Percentiles rank a stretch among this genome's conserved stretches.
Conservation (phyloP, 2,329 filamentous ascomycete genomes). For the Colletotrichum tabaci region DNA sequence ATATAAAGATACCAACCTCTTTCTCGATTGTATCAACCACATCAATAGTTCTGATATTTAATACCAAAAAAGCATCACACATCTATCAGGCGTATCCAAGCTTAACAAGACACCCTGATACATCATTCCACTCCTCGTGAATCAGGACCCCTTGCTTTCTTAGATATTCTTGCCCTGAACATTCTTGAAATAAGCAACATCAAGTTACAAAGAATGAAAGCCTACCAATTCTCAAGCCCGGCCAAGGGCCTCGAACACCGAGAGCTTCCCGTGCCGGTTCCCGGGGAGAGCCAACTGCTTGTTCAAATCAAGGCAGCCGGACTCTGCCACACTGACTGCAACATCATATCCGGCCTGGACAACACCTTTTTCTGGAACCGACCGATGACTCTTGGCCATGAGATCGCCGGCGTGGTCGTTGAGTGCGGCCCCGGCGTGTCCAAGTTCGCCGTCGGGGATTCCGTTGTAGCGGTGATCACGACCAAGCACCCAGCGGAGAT, state of each 20-base stretch:
- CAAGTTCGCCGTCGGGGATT: neutral
- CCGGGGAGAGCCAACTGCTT: slow-evolving; percentile 3
- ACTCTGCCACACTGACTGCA: slow-evolving; percentile 19
- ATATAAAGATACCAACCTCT: too few relatives aligned
- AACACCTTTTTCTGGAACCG: slow-evolving; percentile 9
- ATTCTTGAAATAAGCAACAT: neutral
- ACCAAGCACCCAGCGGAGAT: too few relatives aligned
- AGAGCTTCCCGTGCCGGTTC: slow-evolving; percentile 8
- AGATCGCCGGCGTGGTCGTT: slow-evolving; percentile 11
- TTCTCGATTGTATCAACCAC: too few relatives aligned
- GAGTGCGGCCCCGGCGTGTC: neutral
- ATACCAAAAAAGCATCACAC: too few relatives aligned
- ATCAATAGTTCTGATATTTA: too few relatives aligned
- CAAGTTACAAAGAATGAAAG: slow-evolving; percentile 6
- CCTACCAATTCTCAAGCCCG: slow-evolving; percentile 15
- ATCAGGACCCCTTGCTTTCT: too few relatives aligned
- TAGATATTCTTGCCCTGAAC: neutral
- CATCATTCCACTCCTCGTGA: too few relatives aligned
- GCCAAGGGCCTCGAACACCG: slow-evolving; percentile 2
- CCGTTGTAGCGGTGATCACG: too few relatives aligned
- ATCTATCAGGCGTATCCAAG: too few relatives aligned
- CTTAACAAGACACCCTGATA: too few relatives aligned
- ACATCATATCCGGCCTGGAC: slow-evolving; percentile 16
- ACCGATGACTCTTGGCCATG: slow-evolving; percentile 13
- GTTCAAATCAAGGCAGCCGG: slow-evolving; percentile 17